Base-by-base conservation (phyloP, 1,284 basidiomycete species). In the Melanopsichium pennsylvanicum region DNA sequence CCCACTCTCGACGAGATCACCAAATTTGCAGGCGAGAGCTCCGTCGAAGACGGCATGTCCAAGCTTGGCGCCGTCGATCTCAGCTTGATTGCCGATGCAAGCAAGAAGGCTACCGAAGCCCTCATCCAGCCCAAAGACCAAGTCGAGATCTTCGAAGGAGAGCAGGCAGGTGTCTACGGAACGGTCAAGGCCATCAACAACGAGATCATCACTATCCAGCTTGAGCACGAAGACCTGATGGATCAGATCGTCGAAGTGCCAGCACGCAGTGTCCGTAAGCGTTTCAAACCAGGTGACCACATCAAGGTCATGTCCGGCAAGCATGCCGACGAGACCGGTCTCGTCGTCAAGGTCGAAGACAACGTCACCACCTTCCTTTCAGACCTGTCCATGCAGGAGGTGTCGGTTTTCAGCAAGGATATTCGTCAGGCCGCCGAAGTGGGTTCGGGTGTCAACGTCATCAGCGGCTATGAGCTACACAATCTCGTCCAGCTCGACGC, bases 41-140 rank as follows among this genome's bases (percentile, higher is more conserved):
- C 73, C 16, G 44, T 60, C 26, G 75, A 74, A 29, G 60, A 56
- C 33, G 70, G 67, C 26, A 47, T 51, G 31, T 45, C 68, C 59
- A 76, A 77, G 51, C 38, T 73, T 16, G 70, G 68, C 41, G 73
- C 66, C 35, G 87, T 93, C 35, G 89, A 93, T 78, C 84, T 93
- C 33, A 89, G 89, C 19, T 86, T 91, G 56, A 92, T 96, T 60
- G 91, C 92, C 0, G 92, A 93, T 78, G 90, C 91, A 1, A 90
- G 91, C 8, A 85, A 89, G 41, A 92, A 92, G 79, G 90, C 90
- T 2, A 90, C 91, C 7, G 89, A 93, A 31, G 87, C 89, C 9
- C 90, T 93, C 5, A 84, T 99, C n/a, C 93, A 96, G 78, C 95
- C 95, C 0, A 96, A 95, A 55, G 95, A 99, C 82, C 91, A 95